Evolutionary conservation across 768 basidiomycete species (phyloP), one percentile per base, ranked within the genome.

Genomic region (Lyophyllum atratum): DNA sequence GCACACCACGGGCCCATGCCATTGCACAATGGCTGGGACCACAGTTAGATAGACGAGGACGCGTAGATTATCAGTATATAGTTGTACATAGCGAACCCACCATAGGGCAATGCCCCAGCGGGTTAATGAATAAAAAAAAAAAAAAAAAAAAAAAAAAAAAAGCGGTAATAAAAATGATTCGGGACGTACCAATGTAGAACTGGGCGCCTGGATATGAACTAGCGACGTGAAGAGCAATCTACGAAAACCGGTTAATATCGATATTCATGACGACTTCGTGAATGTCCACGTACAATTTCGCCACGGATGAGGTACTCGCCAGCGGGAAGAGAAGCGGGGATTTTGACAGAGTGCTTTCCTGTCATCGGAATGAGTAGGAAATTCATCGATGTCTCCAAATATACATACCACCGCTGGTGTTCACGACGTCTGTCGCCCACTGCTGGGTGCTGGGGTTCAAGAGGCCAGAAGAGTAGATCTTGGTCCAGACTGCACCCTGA

Each of bases 361-460:
- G 52, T 39, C 6, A 29, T n/a, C 45, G 14, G 22, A 40, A 47
- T 24, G 28, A n/a, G n/a, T 19, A 34, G 19, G n/a, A 19, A 29
- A 17, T n/a, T 4, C 19, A n/a, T 19, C 24, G 14, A 6, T n/a
- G 24, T n/a, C 17, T n/a, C 9, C 10, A 33, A 15, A 11, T 21
- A 37, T 6, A 40, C 71, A 31, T 55, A 72, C 79, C 79, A 48
- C 59, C 56, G 61, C 74, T 77, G 39, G 78, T 50, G 49, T 81
- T 80, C 44, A 80, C 79, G 52, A 82, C 70, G 60, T 81, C 80
- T 9, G 78, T 77, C 3, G 80, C 80, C 80, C 80, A 81, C 51
- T 51, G 50, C 26, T 51, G 50, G 22, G 53, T 55, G 61, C 31
- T 56, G 33, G 47, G 59, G 59, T 74, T 72, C 39, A 80, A 54